Percentiles rank a stretch among this genome's conserved stretches.
Conservation (phyloP, 2,329 filamentous ascomycete species). For the Acephala macrosclerotiorum region DNA sequence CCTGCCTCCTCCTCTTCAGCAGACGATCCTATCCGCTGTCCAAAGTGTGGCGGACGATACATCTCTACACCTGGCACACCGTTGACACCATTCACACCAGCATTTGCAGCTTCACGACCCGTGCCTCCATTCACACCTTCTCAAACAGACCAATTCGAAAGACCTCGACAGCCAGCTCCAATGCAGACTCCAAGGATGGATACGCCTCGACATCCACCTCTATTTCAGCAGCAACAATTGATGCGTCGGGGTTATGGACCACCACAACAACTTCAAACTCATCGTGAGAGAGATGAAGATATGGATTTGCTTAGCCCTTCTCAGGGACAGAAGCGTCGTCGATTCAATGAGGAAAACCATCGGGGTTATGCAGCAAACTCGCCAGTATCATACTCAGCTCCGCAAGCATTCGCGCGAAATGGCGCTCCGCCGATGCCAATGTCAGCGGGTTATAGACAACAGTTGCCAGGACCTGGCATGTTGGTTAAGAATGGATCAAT, state of each 20-base stretch:
- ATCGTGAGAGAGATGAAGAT: slow-evolving; percentile 46
- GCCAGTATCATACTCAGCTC: slow-evolving; percentile 44
- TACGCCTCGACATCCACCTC: slow-evolving; percentile 32
- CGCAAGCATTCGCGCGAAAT: slow-evolving; percentile 37
- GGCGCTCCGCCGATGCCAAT: slow-evolving; percentile 38
- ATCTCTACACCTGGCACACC: slow-evolving; percentile 45
- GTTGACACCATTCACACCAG: slow-evolving; percentile 41
- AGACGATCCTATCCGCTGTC: slow-evolving; percentile 66
- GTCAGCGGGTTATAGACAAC: slow-evolving; percentile 49
- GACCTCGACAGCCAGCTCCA: slow-evolving; percentile 28
- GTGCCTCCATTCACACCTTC: slow-evolving; percentile 34
- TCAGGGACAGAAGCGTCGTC: slow-evolving; percentile 68
- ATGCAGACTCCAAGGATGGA: slow-evolving; percentile 39
- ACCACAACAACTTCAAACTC: slow-evolving; percentile 40
- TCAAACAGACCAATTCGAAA: slow-evolving; percentile 32
- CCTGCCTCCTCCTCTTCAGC: slow-evolving; percentile 42
- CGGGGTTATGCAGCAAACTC: slow-evolving; percentile 49
- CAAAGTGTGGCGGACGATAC: slow-evolving; percentile 70
- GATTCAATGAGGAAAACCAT: slow-evolving; percentile 58
- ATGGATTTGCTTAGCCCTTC: slow-evolving; percentile 53
- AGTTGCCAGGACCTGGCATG: slow-evolving; percentile 41
- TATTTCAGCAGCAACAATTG: slow-evolving; percentile 28
- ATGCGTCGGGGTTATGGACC: slow-evolving; percentile 35
- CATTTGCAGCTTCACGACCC: slow-evolving; percentile 30
- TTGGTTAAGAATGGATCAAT: slow-evolving; percentile 37